Conservation (phyloP, 371 early-diverging fungal genomes). For the Rhizopus delemar region DNA sequence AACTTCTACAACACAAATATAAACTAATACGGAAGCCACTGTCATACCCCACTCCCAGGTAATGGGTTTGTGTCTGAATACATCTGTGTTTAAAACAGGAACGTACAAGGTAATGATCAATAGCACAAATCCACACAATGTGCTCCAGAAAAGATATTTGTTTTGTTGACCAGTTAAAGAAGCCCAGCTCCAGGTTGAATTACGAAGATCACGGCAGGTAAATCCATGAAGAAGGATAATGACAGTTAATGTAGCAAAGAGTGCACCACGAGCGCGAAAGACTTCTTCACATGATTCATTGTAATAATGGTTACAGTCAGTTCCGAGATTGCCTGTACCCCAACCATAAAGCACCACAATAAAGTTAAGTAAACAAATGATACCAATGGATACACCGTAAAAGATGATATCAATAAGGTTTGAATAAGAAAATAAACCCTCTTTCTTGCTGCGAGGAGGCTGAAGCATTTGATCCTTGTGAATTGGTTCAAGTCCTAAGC, state of each 20-base stretch:
- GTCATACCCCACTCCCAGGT: conserved; percentile 81
- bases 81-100: conserved; percentile 64
- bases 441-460: conserved; percentile 71
- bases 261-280: conserved; percentile 74
- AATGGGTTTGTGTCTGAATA: conserved; percentile 69
- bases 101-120: conserved; percentile 68
- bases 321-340: conserved; percentile 58
- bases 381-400: conserved; percentile 73
- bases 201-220: conserved; percentile 70
- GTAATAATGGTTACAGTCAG: conserved; percentile 63
- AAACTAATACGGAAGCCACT: conserved; percentile 56
- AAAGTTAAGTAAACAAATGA: conserved; percentile 70
- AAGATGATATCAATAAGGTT: conserved; percentile 70
- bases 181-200: conserved; percentile 55
- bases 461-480: conserved; percentile 78
- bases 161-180: conserved; percentile 55
- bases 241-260: conserved; percentile 68
- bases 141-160: conserved; percentile 57
- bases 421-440: conserved; percentile 69
- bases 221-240: conserved; percentile 71
- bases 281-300: conserved; percentile 63
- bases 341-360: conserved; percentile 65
- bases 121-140: conserved; percentile 54
- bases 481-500: conserved; percentile 82
- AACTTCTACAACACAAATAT: conserved; percentile 59